Conservation (phyloP, 2,329 filamentous ascomycete species). For the Akanthomyces dipterigenus region DNA sequence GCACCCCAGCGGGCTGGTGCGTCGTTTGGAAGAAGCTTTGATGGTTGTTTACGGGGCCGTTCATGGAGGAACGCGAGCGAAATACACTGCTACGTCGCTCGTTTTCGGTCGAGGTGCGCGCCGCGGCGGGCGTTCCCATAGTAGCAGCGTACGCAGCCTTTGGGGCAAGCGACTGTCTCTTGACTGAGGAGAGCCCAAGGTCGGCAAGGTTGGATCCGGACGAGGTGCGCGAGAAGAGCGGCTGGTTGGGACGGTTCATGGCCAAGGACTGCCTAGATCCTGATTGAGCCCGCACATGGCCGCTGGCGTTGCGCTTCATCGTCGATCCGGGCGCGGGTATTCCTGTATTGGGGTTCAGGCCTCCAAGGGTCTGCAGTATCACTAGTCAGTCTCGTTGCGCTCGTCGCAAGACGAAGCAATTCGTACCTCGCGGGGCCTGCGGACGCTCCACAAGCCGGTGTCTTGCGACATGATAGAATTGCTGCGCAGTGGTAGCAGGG, state of each 20-base stretch:
- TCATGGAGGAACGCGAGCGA: conserved; percentile 59
- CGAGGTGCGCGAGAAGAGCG: conserved; percentile 77
- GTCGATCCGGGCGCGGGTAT: conserved; percentile 89
- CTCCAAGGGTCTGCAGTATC: conserved; percentile 66
- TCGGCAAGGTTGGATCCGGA: conserved; percentile 77
- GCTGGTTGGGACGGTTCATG: conserved; percentile 74
- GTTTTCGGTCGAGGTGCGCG: conserved; percentile 42
- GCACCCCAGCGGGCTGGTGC: conserved; percentile 72
- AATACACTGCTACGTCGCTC: conserved; percentile 78
- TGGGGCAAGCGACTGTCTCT: conserved; percentile 71
- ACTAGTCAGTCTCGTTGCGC: conserved; percentile 5
- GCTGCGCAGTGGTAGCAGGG: neutral
- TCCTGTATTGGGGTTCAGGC: conserved; percentile 72
- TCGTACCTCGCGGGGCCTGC: conserved; percentile 78
- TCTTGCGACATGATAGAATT: conserved; percentile 68
- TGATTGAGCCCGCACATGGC: conserved; percentile 76
- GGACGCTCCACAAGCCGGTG: conserved; percentile 81
- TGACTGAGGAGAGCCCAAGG: conserved; percentile 73
- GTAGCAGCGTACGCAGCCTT: conserved; percentile 49
- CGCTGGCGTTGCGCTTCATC: conserved; percentile 74
- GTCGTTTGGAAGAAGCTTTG: conserved; percentile 94
- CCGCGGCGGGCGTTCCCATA: conserved; percentile 46
- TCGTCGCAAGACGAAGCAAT: neutral
- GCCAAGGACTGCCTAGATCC: conserved; percentile 81
- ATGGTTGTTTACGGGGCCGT: conserved; percentile 60